Evolutionary conservation across 805 yeast genomes (phyloP), one percentile per base, ranked within the genome.

Genomic region (Barnettozyma populi): DNA sequence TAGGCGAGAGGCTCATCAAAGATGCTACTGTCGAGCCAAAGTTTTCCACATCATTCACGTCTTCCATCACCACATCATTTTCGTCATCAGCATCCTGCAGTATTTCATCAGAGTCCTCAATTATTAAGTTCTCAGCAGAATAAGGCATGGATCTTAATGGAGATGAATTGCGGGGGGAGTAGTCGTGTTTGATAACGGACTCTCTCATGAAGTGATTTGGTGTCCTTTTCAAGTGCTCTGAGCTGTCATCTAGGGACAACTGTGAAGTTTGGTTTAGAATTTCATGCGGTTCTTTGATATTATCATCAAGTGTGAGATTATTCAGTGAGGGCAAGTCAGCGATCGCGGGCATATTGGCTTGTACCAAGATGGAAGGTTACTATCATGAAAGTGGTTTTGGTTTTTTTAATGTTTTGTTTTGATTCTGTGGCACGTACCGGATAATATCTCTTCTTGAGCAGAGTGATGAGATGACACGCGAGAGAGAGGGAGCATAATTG

Each of bases 101-200:
- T 8, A 31, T 21, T 27, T 37, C 42, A 21, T 44, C 46, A 7
- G 29, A 19, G n/a, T 43, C 46, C 7, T 24, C 36, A 4, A 14
- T 21, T 2, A 18, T 23, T 4, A 25, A 29, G 1, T 20, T 24
- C 14, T 36, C 52, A 5, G 40, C 45, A 6, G 45, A 43, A 21
- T 24, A 34, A 7, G 38, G 44, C 8, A 21, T 20, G 11, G 36
- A 29, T 44, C 45, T 45, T 31, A 52, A 36, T 13, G 52, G 56
- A n/a, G 52, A 50, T 23, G 51, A 48, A 39, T 45, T 54, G 40
- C 57, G 49, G 52, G 63, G 58, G 50, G 54, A 47, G 41, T 32
- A 49, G 11, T 46, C 40, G 34, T 53, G 52, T 29, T 43, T 38
- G 24, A 45, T 36, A 5, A 36, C 32, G 2, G 46, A 45, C 8